These are phyloP conservation scores for Brassica incana DNA, from an alignment of 345 rosid genomes.

Conservation along the genomic window DNA sequence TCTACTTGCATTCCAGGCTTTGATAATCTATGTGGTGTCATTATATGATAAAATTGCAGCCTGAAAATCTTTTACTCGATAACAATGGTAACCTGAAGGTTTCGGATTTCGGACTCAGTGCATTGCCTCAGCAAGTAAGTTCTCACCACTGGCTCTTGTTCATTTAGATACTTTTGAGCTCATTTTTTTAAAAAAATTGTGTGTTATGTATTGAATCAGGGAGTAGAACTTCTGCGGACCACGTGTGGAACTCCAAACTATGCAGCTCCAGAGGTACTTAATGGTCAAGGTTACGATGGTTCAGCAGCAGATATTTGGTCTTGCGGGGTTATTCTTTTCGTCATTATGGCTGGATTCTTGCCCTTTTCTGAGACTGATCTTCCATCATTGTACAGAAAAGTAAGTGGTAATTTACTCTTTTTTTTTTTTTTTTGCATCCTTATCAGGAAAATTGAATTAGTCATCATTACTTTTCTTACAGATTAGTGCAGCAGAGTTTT, in stretches of 20 bases:
- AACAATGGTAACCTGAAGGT: constrained; percentile 76
- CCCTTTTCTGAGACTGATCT: constrained; percentile 86
- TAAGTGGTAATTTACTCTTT: constrained; percentile 25
- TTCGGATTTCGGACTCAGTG: constrained; percentile 97
- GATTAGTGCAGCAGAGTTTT: constrained; percentile 79
- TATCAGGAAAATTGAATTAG: background rate
- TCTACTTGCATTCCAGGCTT: constrained; percentile 26
- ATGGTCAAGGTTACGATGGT: constrained; percentile 73
- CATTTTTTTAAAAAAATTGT: no score
- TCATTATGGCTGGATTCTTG: constrained; percentile 83
- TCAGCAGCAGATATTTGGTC: constrained; percentile 96
- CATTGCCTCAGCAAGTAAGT: constrained; percentile 87
- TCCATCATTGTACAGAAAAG: constrained; percentile 74
- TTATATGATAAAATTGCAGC: constrained; percentile 51
- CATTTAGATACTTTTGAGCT: background rate
- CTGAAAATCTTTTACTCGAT: constrained; percentile 86
- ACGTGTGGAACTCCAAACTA: constrained; percentile 99
- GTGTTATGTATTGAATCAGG: constrained; percentile 51
- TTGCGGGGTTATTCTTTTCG: constrained; percentile 88
- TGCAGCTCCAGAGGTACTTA: constrained; percentile 90
- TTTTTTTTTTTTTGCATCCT: background rate
- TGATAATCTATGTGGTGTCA: background rate
- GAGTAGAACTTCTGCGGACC: constrained; percentile 86
- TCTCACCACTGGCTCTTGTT: constrained; percentile 35
- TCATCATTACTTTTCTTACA: constrained; percentile 30